phyloP scores from a whole-genome alignment of 495 filamentous ascomycete species.

The Neurospora terricola region DNA sequence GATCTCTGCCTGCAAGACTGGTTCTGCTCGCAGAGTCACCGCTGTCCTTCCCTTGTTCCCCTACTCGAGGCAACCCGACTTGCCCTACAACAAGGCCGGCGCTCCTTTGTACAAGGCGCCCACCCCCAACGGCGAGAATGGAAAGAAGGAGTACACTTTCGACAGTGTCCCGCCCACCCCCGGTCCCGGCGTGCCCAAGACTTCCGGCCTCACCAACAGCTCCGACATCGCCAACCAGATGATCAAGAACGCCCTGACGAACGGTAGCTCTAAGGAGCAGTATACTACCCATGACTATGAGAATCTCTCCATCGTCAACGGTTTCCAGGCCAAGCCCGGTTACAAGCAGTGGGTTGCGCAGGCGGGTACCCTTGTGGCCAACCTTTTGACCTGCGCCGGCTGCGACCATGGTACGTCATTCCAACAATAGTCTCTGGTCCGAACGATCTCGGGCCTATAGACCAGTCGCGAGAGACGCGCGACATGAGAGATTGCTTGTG shows the following conservation, averaged over 20 bases:
- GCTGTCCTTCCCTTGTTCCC: slow-evolving; percentile 93
- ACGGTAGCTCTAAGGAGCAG: not conserved
- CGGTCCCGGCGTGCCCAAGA: slow-evolving; percentile 54
- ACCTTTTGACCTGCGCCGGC: slow-evolving; percentile 87
- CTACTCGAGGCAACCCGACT: slow-evolving; percentile 87
- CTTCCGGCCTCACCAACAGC: slow-evolving; percentile 49
- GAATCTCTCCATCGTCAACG: slow-evolving; percentile 38
- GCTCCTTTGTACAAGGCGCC: slow-evolving; percentile 72
- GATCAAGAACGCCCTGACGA: slow-evolving; percentile 27
- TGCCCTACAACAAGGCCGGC: slow-evolving; percentile 92
- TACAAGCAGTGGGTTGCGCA: slow-evolving; percentile 98
- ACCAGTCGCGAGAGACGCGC: not conserved
- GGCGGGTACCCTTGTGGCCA: slow-evolving; percentile 86
- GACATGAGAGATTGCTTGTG: not conserved
- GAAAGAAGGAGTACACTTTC: slow-evolving; percentile 30
- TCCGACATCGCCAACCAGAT: slow-evolving; percentile 59
- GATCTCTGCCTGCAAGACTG: slow-evolving; percentile 95
- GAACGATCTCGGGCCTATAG: not conserved
- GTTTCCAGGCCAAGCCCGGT: slow-evolving; percentile 71
- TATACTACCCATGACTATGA: slow-evolving; percentile 51
- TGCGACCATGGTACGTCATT: slow-evolving; percentile 63
- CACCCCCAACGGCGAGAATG: slow-evolving; percentile 21
- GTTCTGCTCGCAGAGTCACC: slow-evolving; percentile 83
- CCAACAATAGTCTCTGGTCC: not conserved
- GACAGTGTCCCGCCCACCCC: slow-evolving; percentile 85